A percentile compares a stretch with the other conserved stretches of the same genome.
Evolutionary conservation across 768 basidiomycete species (phyloP).

Genomic region (Leccinum subgranulosum): DNA sequence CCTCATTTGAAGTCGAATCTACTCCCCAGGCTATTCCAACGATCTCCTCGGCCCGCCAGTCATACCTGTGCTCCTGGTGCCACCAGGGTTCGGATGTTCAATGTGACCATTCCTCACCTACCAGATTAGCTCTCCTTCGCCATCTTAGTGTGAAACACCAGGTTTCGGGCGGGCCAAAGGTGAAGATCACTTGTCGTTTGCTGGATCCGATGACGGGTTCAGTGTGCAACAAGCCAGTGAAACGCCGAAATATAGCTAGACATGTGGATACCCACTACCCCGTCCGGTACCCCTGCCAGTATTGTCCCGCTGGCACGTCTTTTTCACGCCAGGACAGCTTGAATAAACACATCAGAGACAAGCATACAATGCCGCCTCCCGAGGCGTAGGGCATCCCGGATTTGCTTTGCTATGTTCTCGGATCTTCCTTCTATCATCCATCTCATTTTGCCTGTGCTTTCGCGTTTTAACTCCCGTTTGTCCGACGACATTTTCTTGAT

Average conservation of each 20-base stretch:
- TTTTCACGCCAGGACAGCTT: slow-evolving; percentile 25
- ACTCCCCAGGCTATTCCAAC: neutral
- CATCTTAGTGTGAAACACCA: slow-evolving; percentile 12
- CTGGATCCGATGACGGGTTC: neutral
- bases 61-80: slow-evolving; percentile 16
- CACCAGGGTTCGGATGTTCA: neutral
- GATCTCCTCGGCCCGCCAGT: neutral
- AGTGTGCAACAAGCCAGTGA: slow-evolving; percentile 1
- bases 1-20: neutral
- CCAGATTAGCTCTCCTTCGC: slow-evolving; percentile 11
- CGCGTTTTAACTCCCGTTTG: neutral
- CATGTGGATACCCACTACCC: slow-evolving; percentile 20
- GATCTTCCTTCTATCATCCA: neutral
- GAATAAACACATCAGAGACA: slow-evolving; percentile 7
- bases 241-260: slow-evolving; percentile 14
- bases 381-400: neutral
- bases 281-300: slow-evolving; percentile 10
- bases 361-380: neutral
- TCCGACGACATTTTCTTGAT: neutral
- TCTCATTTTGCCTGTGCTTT: neutral
- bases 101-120: slow-evolving; percentile 3
- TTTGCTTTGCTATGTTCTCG: neutral
- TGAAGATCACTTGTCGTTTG: slow-evolving; percentile 8
- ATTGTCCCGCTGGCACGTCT: slow-evolving; percentile 7
- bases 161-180: slow-evolving; percentile 1